phyloP scores from a whole-genome alignment of 106 monocot species.

The Xerophyta viscosa region DNA sequence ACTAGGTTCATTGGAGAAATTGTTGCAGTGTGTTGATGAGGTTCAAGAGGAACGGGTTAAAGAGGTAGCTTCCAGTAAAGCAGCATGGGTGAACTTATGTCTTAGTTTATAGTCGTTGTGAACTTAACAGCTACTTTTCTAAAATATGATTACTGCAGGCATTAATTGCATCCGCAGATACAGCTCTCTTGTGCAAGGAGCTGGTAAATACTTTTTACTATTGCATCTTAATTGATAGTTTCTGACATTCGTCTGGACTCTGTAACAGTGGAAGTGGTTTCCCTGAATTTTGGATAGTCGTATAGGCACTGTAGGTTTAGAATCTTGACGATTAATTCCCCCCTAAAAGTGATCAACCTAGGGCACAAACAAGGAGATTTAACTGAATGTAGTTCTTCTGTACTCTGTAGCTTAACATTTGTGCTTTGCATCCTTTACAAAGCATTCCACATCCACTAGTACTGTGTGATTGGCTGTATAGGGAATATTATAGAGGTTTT shows the following conservation, averaged over 20 bases:
- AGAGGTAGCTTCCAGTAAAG: slow-evolving; percentile 30
- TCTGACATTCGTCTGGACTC: too few species aligned
- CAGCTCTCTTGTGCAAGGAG: slow-evolving; percentile 64
- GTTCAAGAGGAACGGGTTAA: slow-evolving; percentile 76
- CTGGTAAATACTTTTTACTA: slow-evolving; percentile 38
- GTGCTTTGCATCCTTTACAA: too few species aligned
- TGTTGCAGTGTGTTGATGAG: slow-evolving; percentile 67
- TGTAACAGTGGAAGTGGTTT: too few species aligned
- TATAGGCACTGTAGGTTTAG: too few species aligned
- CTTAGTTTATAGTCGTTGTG: background rate
- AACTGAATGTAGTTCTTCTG: too few species aligned
- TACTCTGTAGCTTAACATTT: too few species aligned
- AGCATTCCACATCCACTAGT: too few species aligned
- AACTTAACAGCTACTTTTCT: background rate
- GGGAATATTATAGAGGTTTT: too few species aligned
- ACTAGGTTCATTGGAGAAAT: slow-evolving; percentile 83
- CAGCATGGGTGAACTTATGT: background rate
- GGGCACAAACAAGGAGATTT: too few species aligned
- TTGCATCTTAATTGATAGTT: background rate
- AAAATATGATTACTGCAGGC: slow-evolving; percentile 33
- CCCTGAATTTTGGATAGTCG: too few species aligned
- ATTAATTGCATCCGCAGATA: slow-evolving; percentile 45
- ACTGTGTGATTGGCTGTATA: too few species aligned
- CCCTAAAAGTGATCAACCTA: background rate
- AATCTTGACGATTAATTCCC: background rate